Conservation (phyloP, 805 yeast species). For the Kazachstania viticola region DNA sequence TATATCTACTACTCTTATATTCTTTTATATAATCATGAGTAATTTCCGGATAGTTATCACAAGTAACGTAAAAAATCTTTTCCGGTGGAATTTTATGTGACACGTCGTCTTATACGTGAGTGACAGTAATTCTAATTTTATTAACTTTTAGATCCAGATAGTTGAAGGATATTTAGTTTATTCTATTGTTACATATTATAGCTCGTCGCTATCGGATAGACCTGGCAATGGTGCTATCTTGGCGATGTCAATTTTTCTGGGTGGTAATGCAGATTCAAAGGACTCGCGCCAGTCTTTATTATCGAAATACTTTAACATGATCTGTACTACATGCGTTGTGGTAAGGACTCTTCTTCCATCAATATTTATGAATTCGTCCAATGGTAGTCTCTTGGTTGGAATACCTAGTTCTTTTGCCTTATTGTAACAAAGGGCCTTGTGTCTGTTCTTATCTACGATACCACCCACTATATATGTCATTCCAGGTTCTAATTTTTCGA, state of each 20-base stretch:
- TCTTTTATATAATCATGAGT: too few species aligned
- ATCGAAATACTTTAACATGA: slow-evolving; percentile 73
- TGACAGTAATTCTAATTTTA: too few species aligned
- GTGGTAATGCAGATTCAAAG: slow-evolving; percentile 79
- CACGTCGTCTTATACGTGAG: too few species aligned
- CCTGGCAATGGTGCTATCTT: too few species aligned
- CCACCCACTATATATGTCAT: slow-evolving; percentile 87
- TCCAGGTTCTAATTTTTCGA: slow-evolving; percentile 54
- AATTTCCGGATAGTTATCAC: too few species aligned
- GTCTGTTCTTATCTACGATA: slow-evolving; percentile 88
- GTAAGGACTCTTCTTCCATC: slow-evolving; percentile 85
- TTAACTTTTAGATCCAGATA: too few species aligned
- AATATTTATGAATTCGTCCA: slow-evolving; percentile 69
- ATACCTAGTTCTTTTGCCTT: slow-evolving; percentile 71
- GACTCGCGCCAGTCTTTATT: slow-evolving; percentile 73
- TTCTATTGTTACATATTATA: too few species aligned
- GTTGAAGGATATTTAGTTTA: too few species aligned
- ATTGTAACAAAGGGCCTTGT: slow-evolving; percentile 64
- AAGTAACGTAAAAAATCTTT: too few species aligned
- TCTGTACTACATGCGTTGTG: slow-evolving; percentile 88
- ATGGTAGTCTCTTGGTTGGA: slow-evolving; percentile 69
- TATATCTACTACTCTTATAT: too few species aligned
- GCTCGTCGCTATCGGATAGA: too few species aligned
- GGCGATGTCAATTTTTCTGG: slow-evolving; percentile 42
- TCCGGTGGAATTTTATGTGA: too few species aligned